Evolutionary conservation across 176 grass and related monocot genomes (phyloP), one percentile per base, ranked within the genome.

Genomic region (Microstegium vimineum): DNA sequence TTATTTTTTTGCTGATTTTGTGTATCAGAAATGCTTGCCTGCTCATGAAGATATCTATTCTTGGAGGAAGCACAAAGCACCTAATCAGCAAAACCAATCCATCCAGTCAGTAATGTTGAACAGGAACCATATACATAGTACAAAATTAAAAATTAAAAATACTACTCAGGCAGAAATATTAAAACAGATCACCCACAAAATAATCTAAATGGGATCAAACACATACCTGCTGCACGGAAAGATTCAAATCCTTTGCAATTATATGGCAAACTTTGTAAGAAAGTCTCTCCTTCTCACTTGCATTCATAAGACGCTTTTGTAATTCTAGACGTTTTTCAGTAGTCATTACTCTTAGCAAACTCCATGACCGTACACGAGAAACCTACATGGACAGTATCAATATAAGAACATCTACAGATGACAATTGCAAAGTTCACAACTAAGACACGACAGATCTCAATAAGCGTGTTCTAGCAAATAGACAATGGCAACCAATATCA

Each of bases 171-270:
- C 5, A 75, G 2, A 66, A 74, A 46, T n/a, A n/a, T n/a, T n/a
- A n/a, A n/a, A n/a, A n/a, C n/a, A n/a, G n/a, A n/a, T n/a, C n/a
- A n/a, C n/a, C n/a, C n/a, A n/a, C n/a, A n/a, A n/a, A n/a, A n/a
- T n/a, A n/a, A n/a, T n/a, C n/a, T n/a, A n/a, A n/a, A n/a, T n/a
- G n/a, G 15, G 16, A 34, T 26, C n/a, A 60, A 60, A 74, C 43
- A 52, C 22, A 65, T 72, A 94, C 94, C 92, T 97, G 92, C 68
- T 97, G 90, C 54, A 97, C 83, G 49, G 91, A 90, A 26, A 94
- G 94, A 72, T 92, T 85, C 40, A 97, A 85, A 66, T 97, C 92
- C 52, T 86, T 90, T 63, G 94, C 90, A 78, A 97, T 94, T 87
- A 69, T 81, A 86, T 85, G 74, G 72, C 92, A 97, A 73, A 90